Evolutionary conservation across 495 filamentous ascomycete genomes (phyloP), one percentile per base, ranked within the genome.

Genomic region (Penicillium simplicissimum): DNA sequence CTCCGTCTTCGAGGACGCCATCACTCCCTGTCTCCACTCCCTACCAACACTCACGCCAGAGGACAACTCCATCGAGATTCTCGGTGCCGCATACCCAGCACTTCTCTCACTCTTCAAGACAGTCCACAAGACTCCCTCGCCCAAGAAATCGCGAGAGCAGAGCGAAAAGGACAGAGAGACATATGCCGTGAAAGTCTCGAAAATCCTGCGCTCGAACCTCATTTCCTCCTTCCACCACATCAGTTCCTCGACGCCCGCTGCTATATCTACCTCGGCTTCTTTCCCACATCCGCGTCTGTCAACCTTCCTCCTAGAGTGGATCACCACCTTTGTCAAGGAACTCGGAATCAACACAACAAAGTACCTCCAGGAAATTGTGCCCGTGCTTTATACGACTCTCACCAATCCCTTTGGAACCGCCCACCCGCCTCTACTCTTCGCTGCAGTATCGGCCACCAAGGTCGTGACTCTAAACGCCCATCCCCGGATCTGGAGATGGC

Each of bases 21-120:
- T 96, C 11, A 82, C 87, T 60, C 91, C 92, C 0, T 86, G 83
- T 25, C 79, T 97, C 1, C 78, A 85, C 14, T 90, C 84, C 59
- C 81, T 97, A 1, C 95, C 95, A 8, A 85, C 82, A 36, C 79
- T 97, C 28, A 97, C 92, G 0, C 87, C 92, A 6, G 86, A 88
- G 61, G 68, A 81, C 0, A 88, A 91, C 56, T 88, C 90, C 2
- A 59, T 92, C n/a, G 56, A 71, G 0, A 76, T 97, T 3, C 79
- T 96, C 0, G 63, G 66, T 14, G 82, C 81, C 2, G 87, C 90
- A 2, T 96, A 94, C 49, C 79, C 82, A 14, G 86, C 85, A 8
- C 76, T 97, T 1, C 71, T 88, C 19, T 70, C 72, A 2, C 81
- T 96, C 10, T 79, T 85, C 0, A 62, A 77, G 23, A 82, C 83